Evolutionary conservation across 176 grass and related monocot genomes (phyloP).

Genomic region (Canna indica): DNA sequence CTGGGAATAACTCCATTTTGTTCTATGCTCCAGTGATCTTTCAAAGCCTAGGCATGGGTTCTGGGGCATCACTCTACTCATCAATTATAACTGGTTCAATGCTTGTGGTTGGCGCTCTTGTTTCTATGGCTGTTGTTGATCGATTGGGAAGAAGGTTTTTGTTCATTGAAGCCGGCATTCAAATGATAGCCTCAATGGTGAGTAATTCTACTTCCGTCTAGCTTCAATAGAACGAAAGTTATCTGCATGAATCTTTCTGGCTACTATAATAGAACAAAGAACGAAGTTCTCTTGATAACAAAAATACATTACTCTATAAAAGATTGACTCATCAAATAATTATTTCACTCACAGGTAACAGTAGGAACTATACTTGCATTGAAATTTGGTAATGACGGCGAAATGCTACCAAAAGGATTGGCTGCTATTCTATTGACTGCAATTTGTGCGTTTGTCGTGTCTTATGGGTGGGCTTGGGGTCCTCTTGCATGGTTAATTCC

Average conservation of each 20-base stretch:
- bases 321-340: too few species aligned
- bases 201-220: not conserved
- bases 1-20: constrained; percentile 12
- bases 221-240: too few species aligned
- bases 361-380: not conserved
- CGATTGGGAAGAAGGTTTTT: constrained; percentile 3
- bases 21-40: constrained; percentile 14
- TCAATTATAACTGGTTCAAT: constrained; percentile 12
- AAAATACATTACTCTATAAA: too few species aligned
- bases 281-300: not conserved
- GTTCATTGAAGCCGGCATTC: constrained; percentile 14
- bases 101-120: constrained; percentile 7
- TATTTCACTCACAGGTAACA: not conserved
- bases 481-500: constrained; percentile 12
- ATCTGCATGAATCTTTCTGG: too few species aligned
- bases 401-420: not conserved
- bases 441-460: constrained; percentile 6
- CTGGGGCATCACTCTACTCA: not conserved
- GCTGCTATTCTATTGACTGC: not conserved
- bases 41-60: constrained; percentile 9
- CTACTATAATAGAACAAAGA: too few species aligned
- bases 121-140: constrained; percentile 3
- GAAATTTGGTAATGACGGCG: not conserved
- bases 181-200: constrained; percentile 12
- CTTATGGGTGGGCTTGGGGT: constrained; percentile 11